Evolutionary conservation across 441 rosid species (phyloP), one percentile per base, ranked within the genome.

Genomic region (Erodium texanum): DNA sequence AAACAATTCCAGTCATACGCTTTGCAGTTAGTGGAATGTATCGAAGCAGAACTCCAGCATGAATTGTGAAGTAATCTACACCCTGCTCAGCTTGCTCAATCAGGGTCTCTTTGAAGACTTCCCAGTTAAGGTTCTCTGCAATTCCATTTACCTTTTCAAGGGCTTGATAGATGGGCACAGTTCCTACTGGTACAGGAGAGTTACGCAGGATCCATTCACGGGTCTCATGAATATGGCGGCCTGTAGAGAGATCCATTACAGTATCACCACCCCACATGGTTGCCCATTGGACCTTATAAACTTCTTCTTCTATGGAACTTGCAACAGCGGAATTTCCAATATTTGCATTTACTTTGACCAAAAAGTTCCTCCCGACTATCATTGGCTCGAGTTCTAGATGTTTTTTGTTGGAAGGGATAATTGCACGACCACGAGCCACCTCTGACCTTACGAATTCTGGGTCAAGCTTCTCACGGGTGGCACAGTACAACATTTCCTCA

Each of bases 211-310:
- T 88, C 99, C 97, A 91, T 70, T 91, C 99, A 10, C 96, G 92
- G n/a, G 99, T 91, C 84, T 91, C 99, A 23, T 94, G 99, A 68
- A 94, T 94, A 82, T 94, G 98, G 73, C 91, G 92, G 18, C 97
- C 99, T 5, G 97, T 94, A 3, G 99, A 94, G 68, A 94, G 92
- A 76, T 94, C 99, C 99, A 94, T 94, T 70, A 92, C 89, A 12
- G 97, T 94, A 73, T 91, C 97, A 14, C 94, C 97, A 78, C 99
- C 97, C 97, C 99, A 91, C 96, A 89, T 89, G n/a, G 97, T 94
- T 54, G 99, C 99, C 98, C 98, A 94, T 19, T 88, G 98, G 74
- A 92, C 97, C 81, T 94, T 94, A 66, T 91, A 92, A 59, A 94
- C 98, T 82, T 94, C 99, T 69, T 94, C 99, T 83, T 94, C 97